These are phyloP conservation scores for Hippophae gyantsensis DNA, from an alignment of 306 rosid species.

Conservation along the genomic window DNA sequence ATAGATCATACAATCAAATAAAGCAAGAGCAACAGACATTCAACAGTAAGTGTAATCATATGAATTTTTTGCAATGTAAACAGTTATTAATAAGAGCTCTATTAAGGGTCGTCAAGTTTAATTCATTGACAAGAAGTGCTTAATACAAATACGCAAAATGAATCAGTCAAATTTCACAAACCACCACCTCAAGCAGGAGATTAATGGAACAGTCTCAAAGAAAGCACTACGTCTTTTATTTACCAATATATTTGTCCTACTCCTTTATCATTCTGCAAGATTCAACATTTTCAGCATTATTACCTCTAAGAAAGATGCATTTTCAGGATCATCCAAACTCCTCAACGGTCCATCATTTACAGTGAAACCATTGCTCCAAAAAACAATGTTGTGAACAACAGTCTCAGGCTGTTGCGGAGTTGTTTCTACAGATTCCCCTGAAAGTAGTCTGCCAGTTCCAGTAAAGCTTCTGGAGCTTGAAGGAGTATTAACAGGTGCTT, in stretches of 20 bases:
- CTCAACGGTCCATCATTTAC: constrained; percentile 91
- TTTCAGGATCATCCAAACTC: constrained; percentile 93
- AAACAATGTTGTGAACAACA: constrained; percentile 76
- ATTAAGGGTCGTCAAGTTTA: no score
- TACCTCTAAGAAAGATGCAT: constrained; percentile 88
- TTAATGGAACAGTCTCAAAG: no score
- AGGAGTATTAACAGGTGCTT: constrained; percentile 67
- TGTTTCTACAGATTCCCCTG: constrained; percentile 64
- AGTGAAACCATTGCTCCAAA: constrained; percentile 87
- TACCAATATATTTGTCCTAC: background rate
- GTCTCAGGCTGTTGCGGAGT: constrained; percentile 75
- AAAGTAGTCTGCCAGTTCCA: constrained; percentile 83
- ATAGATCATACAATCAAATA: constrained; percentile 1
- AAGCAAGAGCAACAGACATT: background rate
- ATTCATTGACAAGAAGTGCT: no score
- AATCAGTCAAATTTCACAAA: no score
- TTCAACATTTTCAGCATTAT: constrained; percentile 8
- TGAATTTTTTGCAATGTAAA: background rate
- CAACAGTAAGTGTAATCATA: background rate
- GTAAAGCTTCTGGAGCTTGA: constrained; percentile 82
- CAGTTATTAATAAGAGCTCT: background rate
- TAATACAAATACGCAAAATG: no score
- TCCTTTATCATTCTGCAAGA: background rate
- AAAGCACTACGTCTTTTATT: no score
- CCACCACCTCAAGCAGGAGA: no score